Percentiles rank a stretch among this genome's conserved stretches.
phyloP scores from a whole-genome alignment of 2,329 filamentous ascomycete species.

The Pyrenophora seminiperda region DNA sequence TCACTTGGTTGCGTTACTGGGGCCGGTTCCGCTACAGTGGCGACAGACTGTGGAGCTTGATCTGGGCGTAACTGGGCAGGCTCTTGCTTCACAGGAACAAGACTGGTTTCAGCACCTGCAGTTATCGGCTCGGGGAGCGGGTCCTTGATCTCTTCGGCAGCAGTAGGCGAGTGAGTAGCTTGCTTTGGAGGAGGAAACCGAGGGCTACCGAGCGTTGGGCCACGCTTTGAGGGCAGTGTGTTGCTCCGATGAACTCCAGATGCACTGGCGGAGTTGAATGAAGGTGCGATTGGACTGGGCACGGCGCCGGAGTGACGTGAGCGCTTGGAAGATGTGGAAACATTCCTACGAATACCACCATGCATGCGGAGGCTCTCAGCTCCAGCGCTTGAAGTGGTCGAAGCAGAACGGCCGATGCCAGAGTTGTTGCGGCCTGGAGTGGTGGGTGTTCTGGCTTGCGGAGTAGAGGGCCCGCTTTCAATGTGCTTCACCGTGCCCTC shows the following conservation, averaged over 20 bases:
- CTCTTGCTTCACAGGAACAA: constrained; percentile 15
- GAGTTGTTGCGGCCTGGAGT: constrained; percentile 58
- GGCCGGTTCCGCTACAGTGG: constrained; percentile 11
- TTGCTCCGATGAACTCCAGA: constrained; percentile 78
- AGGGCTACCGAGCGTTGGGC: constrained; percentile 64
- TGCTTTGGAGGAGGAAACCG: constrained; percentile 51
- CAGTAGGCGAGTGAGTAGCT: constrained; percentile 59
- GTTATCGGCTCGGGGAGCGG: constrained; percentile 25
- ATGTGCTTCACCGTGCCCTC: constrained; percentile 72
- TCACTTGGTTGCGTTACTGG: constrained; percentile 14
- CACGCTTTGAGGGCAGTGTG: constrained; percentile 89
- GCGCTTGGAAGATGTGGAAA: constrained; percentile 88
- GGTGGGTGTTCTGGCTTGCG: constrained; percentile 56
- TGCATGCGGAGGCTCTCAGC: constrained; percentile 85
- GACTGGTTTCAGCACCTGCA: constrained; percentile 16
- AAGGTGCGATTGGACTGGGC: constrained; percentile 63
- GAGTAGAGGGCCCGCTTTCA: constrained; percentile 69
- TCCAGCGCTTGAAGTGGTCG: constrained; percentile 70
- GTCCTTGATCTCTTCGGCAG: constrained; percentile 34
- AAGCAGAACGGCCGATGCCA: constrained; percentile 74
- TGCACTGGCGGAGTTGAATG: constrained; percentile 47
- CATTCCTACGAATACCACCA: constrained; percentile 80
- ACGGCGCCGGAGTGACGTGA: constrained; percentile 75
- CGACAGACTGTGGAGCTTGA: constrained; percentile 1
- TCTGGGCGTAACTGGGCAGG: constrained; percentile 5